A percentile compares a stretch with the other conserved stretches of the same genome.
phyloP scores from a whole-genome alignment of 2,329 filamentous ascomycete genomes.

The Venturia pyrina region DNA sequence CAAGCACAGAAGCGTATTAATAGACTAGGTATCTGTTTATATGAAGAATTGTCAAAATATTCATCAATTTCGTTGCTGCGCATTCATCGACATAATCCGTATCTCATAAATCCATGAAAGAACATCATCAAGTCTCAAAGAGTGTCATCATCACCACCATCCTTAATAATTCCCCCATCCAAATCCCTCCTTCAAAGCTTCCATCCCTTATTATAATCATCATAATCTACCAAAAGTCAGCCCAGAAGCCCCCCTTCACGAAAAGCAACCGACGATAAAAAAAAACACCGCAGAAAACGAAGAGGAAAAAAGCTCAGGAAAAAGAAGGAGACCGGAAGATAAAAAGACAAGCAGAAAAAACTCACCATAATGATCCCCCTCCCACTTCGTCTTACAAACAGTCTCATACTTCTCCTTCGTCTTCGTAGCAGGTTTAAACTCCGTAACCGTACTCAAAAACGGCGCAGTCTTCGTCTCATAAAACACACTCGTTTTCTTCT shows the following conservation, averaged over 20 bases:
- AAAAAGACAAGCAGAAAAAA: neutral
- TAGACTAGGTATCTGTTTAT: too few relatives aligned
- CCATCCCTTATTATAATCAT: neutral
- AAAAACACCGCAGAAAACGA: too few relatives aligned
- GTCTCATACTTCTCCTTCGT: neutral
- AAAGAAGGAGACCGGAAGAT: neutral
- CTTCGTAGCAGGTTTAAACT: neutral
- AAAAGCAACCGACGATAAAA: too few relatives aligned
- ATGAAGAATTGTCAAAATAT: too few relatives aligned
- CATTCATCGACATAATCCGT: neutral
- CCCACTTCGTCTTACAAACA: neutral
- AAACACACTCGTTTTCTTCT: neutral
- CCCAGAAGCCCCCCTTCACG: neutral
- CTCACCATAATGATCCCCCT: neutral
- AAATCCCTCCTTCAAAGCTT: neutral
- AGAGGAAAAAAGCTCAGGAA: too few relatives aligned
- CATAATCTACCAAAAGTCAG: neutral
- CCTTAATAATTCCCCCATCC: neutral
- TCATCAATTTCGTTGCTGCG: too few relatives aligned
- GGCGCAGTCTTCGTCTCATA: neutral
- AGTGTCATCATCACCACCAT: too few relatives aligned
- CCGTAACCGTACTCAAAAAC: neutral
- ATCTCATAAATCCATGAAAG: neutral
- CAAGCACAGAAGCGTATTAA: too few relatives aligned
- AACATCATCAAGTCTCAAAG: neutral